Evolutionary conservation across 2,329 filamentous ascomycete species (phyloP).

Genomic region (Gliomastix tumulicola): DNA sequence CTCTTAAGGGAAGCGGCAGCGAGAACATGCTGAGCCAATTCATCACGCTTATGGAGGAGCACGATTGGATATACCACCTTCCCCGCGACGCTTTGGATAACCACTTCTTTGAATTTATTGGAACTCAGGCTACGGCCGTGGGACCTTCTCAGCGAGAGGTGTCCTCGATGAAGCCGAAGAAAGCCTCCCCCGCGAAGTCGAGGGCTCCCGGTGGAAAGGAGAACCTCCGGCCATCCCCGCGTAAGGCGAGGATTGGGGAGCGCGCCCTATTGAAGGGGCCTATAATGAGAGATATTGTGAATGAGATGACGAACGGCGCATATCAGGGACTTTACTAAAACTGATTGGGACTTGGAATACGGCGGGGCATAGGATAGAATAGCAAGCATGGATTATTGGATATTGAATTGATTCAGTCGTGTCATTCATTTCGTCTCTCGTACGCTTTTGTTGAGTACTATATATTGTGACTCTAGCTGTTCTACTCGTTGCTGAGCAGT

Average conservation of each 20-base stretch:
- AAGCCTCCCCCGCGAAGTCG: conserved; percentile 9
- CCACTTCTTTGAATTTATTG: conserved; percentile 59
- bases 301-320: conserved; percentile 53
- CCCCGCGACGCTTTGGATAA: conserved; percentile 54
- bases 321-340: conserved; percentile 16
- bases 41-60: conserved; percentile 67
- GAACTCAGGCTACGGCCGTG: conserved; percentile 38
- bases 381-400: not conserved
- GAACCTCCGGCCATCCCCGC: conserved; percentile 41
- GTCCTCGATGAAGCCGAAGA: conserved; percentile 16
- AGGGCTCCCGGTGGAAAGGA: conserved; percentile 29
- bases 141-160: conserved; percentile 14
- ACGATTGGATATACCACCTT: conserved; percentile 75
- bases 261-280: conserved; percentile 58
- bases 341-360: not conserved
- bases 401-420: not conserved
- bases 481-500: too few relatives aligned
- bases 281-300: conserved; percentile 70
- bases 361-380: conserved; percentile 2
- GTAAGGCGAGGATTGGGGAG: conserved; percentile 50
- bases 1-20: conserved; percentile 64
- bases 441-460: too few relatives aligned
- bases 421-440: not conserved
- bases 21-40: conserved; percentile 75
- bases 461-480: too few relatives aligned